Conservation (phyloP, 768 basidiomycete species). For the Saitozyma sp. region DNA sequence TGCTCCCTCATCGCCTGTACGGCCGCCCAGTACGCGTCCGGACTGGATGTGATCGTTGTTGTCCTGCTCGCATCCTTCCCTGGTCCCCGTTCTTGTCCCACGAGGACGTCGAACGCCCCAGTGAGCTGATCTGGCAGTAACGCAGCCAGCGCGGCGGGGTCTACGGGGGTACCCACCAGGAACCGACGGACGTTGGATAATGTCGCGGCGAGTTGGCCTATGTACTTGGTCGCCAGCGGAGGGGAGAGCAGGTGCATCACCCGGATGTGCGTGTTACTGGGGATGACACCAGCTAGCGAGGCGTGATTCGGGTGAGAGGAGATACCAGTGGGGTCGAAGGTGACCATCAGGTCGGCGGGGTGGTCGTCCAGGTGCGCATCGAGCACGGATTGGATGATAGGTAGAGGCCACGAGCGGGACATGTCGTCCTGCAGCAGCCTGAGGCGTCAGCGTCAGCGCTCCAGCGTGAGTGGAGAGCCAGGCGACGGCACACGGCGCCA, state of each 20-base stretch:
- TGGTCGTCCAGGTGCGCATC: conserved; percentile 4
- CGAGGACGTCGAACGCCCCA: too few species aligned
- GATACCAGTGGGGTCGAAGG: conserved; percentile 75
- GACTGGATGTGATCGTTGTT: too few species aligned
- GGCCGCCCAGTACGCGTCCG: conserved; percentile 44
- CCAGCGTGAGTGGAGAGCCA: too few species aligned
- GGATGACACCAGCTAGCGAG: conserved; percentile 63
- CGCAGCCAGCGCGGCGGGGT: too few species aligned
- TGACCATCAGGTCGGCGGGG: conserved; percentile 58
- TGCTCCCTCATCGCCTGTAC: conserved; percentile 72
- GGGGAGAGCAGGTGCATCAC: conserved; percentile 26
- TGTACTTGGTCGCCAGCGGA: conserved; percentile 37
- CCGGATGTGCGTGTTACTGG: conserved; percentile 51
- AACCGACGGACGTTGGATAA: background rate
- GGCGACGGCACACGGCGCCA: too few species aligned
- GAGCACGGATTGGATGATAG: conserved; percentile 2
- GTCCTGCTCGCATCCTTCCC: too few species aligned
- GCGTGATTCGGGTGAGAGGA: conserved; percentile 86
- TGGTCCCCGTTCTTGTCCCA: too few species aligned
- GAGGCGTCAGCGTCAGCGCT: background rate
- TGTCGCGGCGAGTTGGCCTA: conserved; percentile 28
- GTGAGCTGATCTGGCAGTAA: too few species aligned
- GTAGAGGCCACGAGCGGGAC: conserved; percentile 49
- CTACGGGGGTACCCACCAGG: too few species aligned
- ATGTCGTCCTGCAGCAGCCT: conserved; percentile 73